phyloP scores from a whole-genome alignment of 1,139 yeast genomes.

The Debaryomyces fabryi region DNA sequence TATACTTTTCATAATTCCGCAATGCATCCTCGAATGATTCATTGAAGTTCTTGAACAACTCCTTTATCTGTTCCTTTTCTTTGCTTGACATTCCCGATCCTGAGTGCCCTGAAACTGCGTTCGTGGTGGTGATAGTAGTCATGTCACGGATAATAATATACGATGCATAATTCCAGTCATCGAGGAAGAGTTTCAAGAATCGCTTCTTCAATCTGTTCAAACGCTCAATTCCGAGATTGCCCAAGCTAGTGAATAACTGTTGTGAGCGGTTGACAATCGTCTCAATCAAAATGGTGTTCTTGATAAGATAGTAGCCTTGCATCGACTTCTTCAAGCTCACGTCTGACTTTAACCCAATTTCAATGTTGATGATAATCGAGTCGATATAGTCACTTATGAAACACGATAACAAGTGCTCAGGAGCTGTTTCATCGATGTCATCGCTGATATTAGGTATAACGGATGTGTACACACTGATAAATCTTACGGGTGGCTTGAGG shows the following conservation, averaged over 20 bases:
- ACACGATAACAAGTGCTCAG: constrained; percentile 58
- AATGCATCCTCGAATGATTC: constrained; percentile 79
- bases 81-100: constrained; percentile 50
- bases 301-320: constrained; percentile 71
- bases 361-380: constrained; percentile 60
- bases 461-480: constrained; percentile 53
- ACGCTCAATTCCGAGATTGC: constrained; percentile 66
- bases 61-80: constrained; percentile 84
- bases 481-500: constrained; percentile 50
- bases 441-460: constrained; percentile 38
- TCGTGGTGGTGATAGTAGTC: constrained; percentile 53
- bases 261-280: constrained; percentile 68
- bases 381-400: constrained; percentile 78
- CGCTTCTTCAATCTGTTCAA: constrained; percentile 71
- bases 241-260: constrained; percentile 54
- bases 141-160: constrained; percentile 70
- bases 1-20: constrained; percentile 61
- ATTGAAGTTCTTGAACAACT: constrained; percentile 79
- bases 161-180: constrained; percentile 85
- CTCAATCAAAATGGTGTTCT: constrained; percentile 74
- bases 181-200: constrained; percentile 72
- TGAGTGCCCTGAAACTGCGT: constrained; percentile 22
- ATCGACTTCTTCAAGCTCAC: constrained; percentile 47
- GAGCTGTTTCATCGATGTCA: constrained; percentile 37
- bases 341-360: constrained; percentile 54